Conservation (phyloP, 2,329 filamentous ascomycete genomes). For the Hymenoscyphus scutula region DNA sequence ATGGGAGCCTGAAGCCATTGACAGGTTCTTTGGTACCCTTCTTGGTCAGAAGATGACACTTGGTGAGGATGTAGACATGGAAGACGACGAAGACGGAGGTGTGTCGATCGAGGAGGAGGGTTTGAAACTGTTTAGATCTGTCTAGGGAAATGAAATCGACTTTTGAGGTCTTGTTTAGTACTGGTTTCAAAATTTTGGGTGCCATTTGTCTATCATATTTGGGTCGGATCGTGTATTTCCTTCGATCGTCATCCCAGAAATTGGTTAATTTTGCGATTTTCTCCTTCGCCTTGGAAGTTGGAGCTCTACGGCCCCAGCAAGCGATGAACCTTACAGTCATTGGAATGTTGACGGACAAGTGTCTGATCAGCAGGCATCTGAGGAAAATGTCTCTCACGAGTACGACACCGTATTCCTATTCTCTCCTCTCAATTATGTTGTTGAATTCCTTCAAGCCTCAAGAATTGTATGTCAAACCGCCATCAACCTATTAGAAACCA, state of each 20-base stretch:
- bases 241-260: too few species aligned
- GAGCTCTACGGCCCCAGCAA: too few species aligned
- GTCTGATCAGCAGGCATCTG: not conserved
- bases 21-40: constrained; percentile 72
- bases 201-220: not conserved
- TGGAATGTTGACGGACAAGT: not conserved
- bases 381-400: not conserved
- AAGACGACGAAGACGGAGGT: constrained; percentile 51
- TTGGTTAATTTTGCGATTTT: too few species aligned
- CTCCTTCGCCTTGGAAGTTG: too few species aligned
- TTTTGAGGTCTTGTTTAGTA: not conserved
- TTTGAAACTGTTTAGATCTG: constrained; percentile 36
- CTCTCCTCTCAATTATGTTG: not conserved
- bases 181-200: not conserved
- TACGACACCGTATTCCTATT: not conserved
- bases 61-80: constrained; percentile 54
- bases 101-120: constrained; percentile 34
- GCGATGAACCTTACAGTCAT: not conserved
- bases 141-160: constrained; percentile 4
- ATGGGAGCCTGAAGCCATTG: constrained; percentile 80
- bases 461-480: not conserved
- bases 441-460: not conserved
- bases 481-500: not conserved
- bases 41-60: constrained; percentile 69
- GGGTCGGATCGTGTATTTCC: not conserved